Base-by-base conservation (phyloP, 306 rosid species). In the Sechiopsis laciniata region DNA sequence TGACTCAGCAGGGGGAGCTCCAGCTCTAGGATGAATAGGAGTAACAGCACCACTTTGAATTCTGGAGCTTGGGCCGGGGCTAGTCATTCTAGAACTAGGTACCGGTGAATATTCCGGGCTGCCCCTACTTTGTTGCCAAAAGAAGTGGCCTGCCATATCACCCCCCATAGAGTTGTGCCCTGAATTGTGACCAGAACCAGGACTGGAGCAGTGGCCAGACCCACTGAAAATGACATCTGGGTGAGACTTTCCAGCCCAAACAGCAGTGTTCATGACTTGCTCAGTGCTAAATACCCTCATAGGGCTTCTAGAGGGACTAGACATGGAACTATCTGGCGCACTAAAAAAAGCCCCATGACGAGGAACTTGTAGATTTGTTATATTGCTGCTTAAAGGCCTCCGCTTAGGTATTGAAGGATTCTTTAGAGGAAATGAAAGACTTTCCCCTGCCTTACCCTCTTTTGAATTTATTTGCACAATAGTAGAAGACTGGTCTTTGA, bases 81-180 rank as follows among this genome's bases (percentile, higher is more conserved):
- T 84, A 65, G 87, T 78, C 90, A 83, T 82, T 82, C 86, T 82
- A 14, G 90, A 85, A 82, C 90, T 86, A 45, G 88, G 90, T 46
- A 76, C 83, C 0, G 90, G 90, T 70, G 90, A 86, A 81, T 86
- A 86, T 81, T 86, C 90, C 0, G 90, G 90, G 82, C 90, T 86
- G 55, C 90, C 90, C 80, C 80, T 78, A 82, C 86, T 84, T 77
- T 82, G 90, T 65, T 83, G 90, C 90, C 84, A 83, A 82, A 86
- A 84, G 13, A 81, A 60, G 66, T 85, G 96, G 55, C 92, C 96
- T 35, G 91, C 80, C 86, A 86, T 81, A 83, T 94, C 98, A 81
- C 97, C 99, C 75, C 97, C 98, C 96, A 89, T 94, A 75, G 99
- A 94, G 83, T 91, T 94, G 74, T 94, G 97, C 55, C 99, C 97